Evolutionary conservation across 371 early-diverging fungal genomes (phyloP).

Genomic region (Mucor indicus): DNA sequence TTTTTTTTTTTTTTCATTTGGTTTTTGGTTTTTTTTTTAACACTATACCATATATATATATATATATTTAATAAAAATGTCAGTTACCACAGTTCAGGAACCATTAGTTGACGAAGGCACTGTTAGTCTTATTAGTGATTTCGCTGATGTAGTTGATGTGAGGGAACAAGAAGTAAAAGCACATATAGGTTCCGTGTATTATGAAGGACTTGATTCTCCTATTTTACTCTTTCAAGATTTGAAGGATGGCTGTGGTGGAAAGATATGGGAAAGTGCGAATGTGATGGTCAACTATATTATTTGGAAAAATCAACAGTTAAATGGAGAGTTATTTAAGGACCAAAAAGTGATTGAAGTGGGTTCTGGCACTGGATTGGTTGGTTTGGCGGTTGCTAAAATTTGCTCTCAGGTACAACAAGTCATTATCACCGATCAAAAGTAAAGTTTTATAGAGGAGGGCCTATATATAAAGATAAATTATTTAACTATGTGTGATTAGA

Average conservation of each 20-base stretch:
- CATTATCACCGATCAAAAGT: constrained; percentile 44
- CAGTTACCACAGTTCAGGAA: too few relatives aligned
- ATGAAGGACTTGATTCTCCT: constrained; percentile 14
- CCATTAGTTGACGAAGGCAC: too few relatives aligned
- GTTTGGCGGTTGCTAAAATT: constrained; percentile 35
- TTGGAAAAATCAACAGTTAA: constrained; percentile 25
- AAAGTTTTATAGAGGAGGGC: constrained; percentile 5
- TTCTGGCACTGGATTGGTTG: constrained; percentile 49
- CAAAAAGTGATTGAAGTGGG: constrained; percentile 40
- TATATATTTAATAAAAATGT: too few relatives aligned
- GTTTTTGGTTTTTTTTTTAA: too few relatives aligned
- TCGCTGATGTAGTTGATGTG: too few relatives aligned
- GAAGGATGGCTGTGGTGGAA: constrained; percentile 49
- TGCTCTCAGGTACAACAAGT: constrained; percentile 25
- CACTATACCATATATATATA: too few relatives aligned
- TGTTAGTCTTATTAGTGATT: too few relatives aligned
- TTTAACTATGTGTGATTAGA: constrained; percentile 17
- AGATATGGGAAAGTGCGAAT: constrained; percentile 46
- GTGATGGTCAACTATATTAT: constrained; percentile 43
- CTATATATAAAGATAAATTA: neutral
- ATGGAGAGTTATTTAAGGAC: constrained; percentile 9
- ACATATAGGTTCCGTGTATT: constrained; percentile 5
- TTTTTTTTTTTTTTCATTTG: too few relatives aligned
- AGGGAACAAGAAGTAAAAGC: constrained; percentile 12
- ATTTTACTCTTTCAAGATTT: constrained; percentile 36